Evolutionary conservation across 192 early-diverging fungal genomes (phyloP).

Genomic region (Linnemannia zychae): DNA sequence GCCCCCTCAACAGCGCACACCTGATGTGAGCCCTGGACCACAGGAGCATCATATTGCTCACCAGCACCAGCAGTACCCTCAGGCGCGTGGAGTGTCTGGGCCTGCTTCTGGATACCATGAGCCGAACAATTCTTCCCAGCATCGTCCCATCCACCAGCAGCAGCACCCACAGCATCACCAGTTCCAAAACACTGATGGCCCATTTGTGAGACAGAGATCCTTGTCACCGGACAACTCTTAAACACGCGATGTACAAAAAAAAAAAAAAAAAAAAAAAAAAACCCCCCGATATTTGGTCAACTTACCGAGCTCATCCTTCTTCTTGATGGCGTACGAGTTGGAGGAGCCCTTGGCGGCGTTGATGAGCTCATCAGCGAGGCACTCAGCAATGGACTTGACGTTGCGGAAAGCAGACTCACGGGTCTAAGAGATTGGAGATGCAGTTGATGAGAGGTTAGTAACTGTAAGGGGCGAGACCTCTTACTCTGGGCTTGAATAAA

Average conservation of each 20-base stretch:
- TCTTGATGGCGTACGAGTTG: slow-evolving; percentile 99
- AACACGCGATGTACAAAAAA: too few relatives aligned
- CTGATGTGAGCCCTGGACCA: background rate
- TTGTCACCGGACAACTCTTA: background rate
- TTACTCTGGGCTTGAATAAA: slow-evolving; percentile 47
- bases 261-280: too few relatives aligned
- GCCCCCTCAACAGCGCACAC: background rate
- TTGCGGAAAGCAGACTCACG: slow-evolving; percentile 99
- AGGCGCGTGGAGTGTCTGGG: background rate
- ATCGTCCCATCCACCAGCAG: background rate
- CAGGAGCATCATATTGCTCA: background rate
- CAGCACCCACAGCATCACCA: background rate
- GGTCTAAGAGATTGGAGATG: slow-evolving; percentile 62
- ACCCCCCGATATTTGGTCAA: slow-evolving; percentile 79
- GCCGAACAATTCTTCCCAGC: background rate
- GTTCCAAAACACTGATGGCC: background rate
- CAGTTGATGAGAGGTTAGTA: slow-evolving; percentile 33
- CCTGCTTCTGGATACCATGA: background rate
- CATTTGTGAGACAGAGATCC: slow-evolving; percentile 1
- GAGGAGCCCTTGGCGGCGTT: slow-evolving; percentile 98
- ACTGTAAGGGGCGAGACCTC: slow-evolving; percentile 60
- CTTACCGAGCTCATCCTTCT: slow-evolving; percentile 96
- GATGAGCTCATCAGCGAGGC: slow-evolving; percentile 99
- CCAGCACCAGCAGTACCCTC: too few relatives aligned
- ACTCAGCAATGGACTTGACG: slow-evolving; percentile 99